phyloP scores from a whole-genome alignment of 2,329 filamentous ascomycete genomes.

The Sporothrix brasiliensis region DNA sequence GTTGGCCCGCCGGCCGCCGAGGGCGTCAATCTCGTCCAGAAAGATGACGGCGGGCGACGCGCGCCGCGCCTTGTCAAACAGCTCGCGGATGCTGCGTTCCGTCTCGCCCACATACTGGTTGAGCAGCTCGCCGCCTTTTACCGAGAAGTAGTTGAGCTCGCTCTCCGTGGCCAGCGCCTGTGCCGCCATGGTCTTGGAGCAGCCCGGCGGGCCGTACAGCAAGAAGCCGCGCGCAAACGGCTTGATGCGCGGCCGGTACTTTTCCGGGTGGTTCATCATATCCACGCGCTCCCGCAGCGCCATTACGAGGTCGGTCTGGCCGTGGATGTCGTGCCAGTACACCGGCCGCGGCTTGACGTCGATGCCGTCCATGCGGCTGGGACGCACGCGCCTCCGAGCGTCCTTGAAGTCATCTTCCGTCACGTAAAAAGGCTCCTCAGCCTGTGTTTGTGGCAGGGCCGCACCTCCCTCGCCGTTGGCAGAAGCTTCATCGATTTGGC shows the following conservation, averaged over 20 bases:
- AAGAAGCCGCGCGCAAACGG: conserved; percentile 72
- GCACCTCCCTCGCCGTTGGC: not conserved
- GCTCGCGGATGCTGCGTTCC: conserved; percentile 79
- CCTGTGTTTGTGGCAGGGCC: not conserved
- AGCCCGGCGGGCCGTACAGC: conserved; percentile 89
- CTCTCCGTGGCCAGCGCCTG: conserved; percentile 90
- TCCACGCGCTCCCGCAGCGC: conserved; percentile 57
- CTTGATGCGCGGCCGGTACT: conserved; percentile 46
- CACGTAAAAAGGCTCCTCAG: conserved; percentile 38
- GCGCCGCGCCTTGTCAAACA: conserved; percentile 83
- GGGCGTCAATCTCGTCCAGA: conserved; percentile 94
- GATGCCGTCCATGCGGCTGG: conserved; percentile 86
- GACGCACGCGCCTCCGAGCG: conserved; percentile 70
- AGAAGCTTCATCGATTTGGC: not conserved
- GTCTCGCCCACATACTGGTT: conserved; percentile 98
- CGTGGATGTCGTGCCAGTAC: conserved; percentile 84
- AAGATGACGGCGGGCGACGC: conserved; percentile 92
- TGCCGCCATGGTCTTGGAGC: conserved; percentile 90
- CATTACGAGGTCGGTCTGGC: conserved; percentile 74
- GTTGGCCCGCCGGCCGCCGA: conserved; percentile 60
- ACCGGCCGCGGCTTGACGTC: conserved; percentile 86
- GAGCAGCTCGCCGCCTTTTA: conserved; percentile 90
- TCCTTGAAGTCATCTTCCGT: conserved; percentile 59
- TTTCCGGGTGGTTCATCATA: conserved; percentile 40
- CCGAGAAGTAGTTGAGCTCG: conserved; percentile 88